Evolutionary conservation across 2,329 filamentous ascomycete species (phyloP).

Genomic region (Paecilomyces formosus): DNA sequence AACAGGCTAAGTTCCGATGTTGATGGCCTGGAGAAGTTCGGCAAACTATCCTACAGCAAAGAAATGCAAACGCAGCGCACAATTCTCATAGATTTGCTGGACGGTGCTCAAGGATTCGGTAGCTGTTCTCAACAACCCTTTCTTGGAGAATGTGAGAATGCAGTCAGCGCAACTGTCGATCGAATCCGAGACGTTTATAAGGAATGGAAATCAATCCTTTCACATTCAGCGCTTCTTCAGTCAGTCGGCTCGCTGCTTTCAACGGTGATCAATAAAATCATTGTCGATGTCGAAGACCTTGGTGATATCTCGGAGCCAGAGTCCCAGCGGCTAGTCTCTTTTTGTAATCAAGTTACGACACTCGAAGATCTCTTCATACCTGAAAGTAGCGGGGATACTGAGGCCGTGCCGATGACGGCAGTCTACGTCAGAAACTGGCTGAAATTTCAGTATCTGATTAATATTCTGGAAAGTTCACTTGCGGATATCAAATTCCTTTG

Average conservation of each 20-base stretch:
- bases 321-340: slow-evolving; percentile 50
- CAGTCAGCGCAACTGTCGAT: slow-evolving; percentile 51
- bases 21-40: slow-evolving; percentile 50
- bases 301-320: slow-evolving; percentile 58
- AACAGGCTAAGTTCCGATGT: slow-evolving; percentile 48
- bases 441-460: slow-evolving; percentile 57
- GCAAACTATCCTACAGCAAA: slow-evolving; percentile 53
- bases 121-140: slow-evolving; percentile 54
- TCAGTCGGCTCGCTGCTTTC: slow-evolving; percentile 53
- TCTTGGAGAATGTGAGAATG: slow-evolving; percentile 52
- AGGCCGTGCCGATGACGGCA: slow-evolving; percentile 46
- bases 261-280: slow-evolving; percentile 52
- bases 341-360: slow-evolving; percentile 50
- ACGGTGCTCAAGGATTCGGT: slow-evolving; percentile 55
- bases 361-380: slow-evolving; percentile 52
- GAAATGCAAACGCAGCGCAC: slow-evolving; percentile 60
- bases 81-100: slow-evolving; percentile 54
- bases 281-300: slow-evolving; percentile 56
- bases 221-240: slow-evolving; percentile 54
- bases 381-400: slow-evolving; percentile 24
- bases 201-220: slow-evolving; percentile 52
- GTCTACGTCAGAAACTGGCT: slow-evolving; percentile 58
- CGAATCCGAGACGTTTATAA: slow-evolving; percentile 49
- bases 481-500: slow-evolving; percentile 61
- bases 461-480: slow-evolving; percentile 55